Conservation (phyloP, 805 yeast species). For the Candida endomychidarum region DNA sequence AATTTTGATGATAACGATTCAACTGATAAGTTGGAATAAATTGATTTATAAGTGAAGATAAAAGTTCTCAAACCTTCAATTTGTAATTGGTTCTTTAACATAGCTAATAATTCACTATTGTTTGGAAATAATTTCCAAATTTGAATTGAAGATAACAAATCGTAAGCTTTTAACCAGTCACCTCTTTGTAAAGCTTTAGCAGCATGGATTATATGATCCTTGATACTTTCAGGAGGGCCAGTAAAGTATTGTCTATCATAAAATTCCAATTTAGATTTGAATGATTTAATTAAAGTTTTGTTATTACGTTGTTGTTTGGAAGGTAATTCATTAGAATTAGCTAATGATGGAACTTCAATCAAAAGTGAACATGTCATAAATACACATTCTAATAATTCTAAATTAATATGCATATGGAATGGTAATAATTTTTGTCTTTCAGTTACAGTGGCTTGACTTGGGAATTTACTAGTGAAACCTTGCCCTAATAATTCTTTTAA, state of each 20-base stretch:
- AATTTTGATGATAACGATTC: slow-evolving; percentile 64
- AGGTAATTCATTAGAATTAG: slow-evolving; percentile 68
- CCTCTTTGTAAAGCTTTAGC: slow-evolving; percentile 86
- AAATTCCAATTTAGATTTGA: slow-evolving; percentile 87
- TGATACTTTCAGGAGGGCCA: slow-evolving; percentile 96
- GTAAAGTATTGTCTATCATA: slow-evolving; percentile 92
- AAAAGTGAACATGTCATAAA: slow-evolving; percentile 87
- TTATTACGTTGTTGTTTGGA: slow-evolving; percentile 55
- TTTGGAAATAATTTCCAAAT: slow-evolving; percentile 84
- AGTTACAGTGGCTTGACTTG: slow-evolving; percentile 51
- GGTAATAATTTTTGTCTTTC: slow-evolving; percentile 87
- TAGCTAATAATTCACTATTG: slow-evolving; percentile 60
- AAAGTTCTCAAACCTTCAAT: slow-evolving; percentile 91
- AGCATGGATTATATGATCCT: slow-evolving; percentile 91
- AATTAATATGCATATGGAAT: slow-evolving; percentile 96
- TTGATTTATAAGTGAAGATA: slow-evolving; percentile 76
- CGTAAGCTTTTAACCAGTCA: slow-evolving; percentile 80
- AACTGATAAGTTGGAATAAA: slow-evolving; percentile 73
- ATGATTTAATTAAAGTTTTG: slow-evolving; percentile 67
- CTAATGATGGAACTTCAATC: slow-evolving; percentile 85
- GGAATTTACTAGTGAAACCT: slow-evolving; percentile 70
- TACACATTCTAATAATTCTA: slow-evolving; percentile 91
- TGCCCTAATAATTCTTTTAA: slow-evolving; percentile 93
- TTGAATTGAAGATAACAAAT: slow-evolving; percentile 71
- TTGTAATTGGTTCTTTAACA: slow-evolving; percentile 79